Evolutionary conservation across 352 stramenopile species (phyloP).

Genomic region (Aphanomyces cochlioides): DNA sequence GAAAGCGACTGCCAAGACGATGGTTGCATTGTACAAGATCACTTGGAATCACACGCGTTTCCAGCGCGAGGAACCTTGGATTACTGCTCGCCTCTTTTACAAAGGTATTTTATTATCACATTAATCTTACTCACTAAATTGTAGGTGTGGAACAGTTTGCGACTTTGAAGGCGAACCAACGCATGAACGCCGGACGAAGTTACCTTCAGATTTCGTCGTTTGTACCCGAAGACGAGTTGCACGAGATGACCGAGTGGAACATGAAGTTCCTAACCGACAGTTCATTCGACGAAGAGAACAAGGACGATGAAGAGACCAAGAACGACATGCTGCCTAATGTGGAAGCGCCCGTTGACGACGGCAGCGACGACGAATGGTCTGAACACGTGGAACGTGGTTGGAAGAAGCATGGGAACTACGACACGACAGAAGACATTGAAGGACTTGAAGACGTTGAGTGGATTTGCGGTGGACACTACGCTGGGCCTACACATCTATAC

Average conservation of each 20-base stretch:
- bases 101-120: too few relatives aligned
- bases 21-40: too few relatives aligned
- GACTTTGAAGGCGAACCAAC: constrained; percentile 7
- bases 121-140: neutral
- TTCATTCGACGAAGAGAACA: neutral
- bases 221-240: neutral
- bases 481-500: neutral
- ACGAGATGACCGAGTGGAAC: neutral
- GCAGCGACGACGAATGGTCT: constrained; percentile 1
- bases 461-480: neutral
- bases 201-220: too few relatives aligned
- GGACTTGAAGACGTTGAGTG: constrained; percentile 2
- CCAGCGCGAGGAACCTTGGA: too few relatives aligned
- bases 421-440: constrained; percentile 13
- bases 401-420: constrained; percentile 8
- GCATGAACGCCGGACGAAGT: neutral
- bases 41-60: too few relatives aligned
- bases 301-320: neutral
- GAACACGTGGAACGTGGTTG: neutral
- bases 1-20: too few relatives aligned
- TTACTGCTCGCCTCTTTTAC: too few relatives aligned
- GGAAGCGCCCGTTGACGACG: neutral
- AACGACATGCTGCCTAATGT: neutral
- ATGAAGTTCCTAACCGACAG: neutral
- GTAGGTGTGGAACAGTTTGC: constrained; percentile 1